Percentiles rank a stretch among this genome's conserved stretches.
phyloP scores from a whole-genome alignment of 1,284 basidiomycete species.

The Xerocomus nothofagi region DNA sequence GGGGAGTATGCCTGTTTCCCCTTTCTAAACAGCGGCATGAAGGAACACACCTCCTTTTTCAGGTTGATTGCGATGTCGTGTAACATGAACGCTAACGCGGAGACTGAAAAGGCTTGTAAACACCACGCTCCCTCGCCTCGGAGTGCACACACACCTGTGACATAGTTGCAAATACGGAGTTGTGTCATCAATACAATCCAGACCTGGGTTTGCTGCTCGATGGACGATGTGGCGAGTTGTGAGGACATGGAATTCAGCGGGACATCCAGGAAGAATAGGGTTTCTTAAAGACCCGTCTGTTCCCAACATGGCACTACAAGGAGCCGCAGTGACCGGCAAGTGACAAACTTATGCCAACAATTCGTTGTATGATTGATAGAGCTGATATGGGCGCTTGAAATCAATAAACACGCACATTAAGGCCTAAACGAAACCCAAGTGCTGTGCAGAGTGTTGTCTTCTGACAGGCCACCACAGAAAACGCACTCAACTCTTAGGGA shows the following conservation, averaged over 20 bases:
- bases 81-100: constrained; percentile 18
- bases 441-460: background rate
- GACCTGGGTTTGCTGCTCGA: constrained; percentile 2
- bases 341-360: constrained; percentile 1
- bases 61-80: constrained; percentile 24
- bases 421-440: background rate
- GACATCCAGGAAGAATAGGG: background rate
- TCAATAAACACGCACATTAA: background rate
- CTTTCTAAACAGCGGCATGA: background rate
- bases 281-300: background rate
- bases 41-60: constrained; percentile 14
- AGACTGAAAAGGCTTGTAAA: constrained; percentile 10
- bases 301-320: background rate
- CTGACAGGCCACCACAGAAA: background rate
- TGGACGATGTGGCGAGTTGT: background rate
- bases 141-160: background rate
- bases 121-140: background rate
- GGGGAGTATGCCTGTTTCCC: background rate
- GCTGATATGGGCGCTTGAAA: background rate
- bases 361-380: background rate
- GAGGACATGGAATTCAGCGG: constrained; percentile 5
- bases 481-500: background rate
- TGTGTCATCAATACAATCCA: constrained; percentile 5
- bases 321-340: background rate
- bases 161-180: constrained; percentile 16